Base-by-base conservation (phyloP, 495 filamentous ascomycete genomes). In the Penicillium turbatum region DNA sequence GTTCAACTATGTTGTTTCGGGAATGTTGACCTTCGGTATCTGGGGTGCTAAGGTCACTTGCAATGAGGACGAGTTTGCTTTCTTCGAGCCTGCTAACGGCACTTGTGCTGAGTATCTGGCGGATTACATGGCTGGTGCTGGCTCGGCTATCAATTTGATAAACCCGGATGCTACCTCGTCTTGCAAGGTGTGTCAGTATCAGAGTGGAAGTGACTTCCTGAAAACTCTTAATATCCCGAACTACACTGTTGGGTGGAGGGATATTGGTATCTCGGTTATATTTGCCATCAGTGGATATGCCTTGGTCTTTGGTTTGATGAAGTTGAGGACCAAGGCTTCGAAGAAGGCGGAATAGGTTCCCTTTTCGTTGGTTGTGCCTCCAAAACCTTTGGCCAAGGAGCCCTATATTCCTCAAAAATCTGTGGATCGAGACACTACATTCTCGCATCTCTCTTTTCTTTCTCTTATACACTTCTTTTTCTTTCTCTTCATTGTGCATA, bases 1-100 rank as follows among this genome's bases (percentile, higher is more conserved):
- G 4, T 82, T 89, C 63, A 86, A 82, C 29, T 89, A 90, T 55
- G 68, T 87, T 5, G 79, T 89, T 34, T 73, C 70, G 42, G 78
- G 77, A 36, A 78, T 88, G 69, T 56, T 89, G 39, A 75, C 79
- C 0, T 78, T 78, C 8, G 79, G 71, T 7, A 66, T 88, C 26
- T 85, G 76, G 51, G 83, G 83, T 48, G 75, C 78, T 2, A 39
- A 72, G 0, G 77, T 87, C 2, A 38, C 62, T 0, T 90, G 87
- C 72, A 72, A 79, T 30, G 53, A 66, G 1, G 74, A 74, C 40
- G 87, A 90, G 62, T 76, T 73, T 26, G 67, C 82, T 15, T 54
- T 71, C 12, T 84, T 90, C 63, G 58, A 73, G 19, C 79, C 86
- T 0, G 72, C 75, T 5, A 58, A 64, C 37, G 74, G 72, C 26